Percentiles rank a stretch among this genome's conserved stretches.
phyloP scores from a whole-genome alignment of 768 basidiomycete species.

The Butyriboletus loyo region DNA sequence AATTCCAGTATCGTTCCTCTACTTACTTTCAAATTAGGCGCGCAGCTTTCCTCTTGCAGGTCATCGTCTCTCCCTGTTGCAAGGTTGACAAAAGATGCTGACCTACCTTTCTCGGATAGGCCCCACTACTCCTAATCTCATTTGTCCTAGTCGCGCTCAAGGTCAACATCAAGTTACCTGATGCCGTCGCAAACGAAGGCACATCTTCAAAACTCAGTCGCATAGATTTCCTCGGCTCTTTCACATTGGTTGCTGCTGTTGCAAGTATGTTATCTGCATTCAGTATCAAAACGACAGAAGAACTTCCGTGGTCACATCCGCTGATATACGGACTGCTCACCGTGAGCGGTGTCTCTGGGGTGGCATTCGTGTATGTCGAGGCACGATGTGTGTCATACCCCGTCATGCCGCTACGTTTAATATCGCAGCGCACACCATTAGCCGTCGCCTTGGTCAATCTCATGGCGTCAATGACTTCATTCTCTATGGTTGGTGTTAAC shows the following conservation, averaged over 20 bases:
- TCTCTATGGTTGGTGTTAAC: constrained; percentile 60
- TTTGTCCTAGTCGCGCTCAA: constrained; percentile 68
- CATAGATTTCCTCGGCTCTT: constrained; percentile 81
- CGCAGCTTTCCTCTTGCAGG: constrained; percentile 83
- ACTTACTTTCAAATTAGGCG: constrained; percentile 51
- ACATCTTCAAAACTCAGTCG: constrained; percentile 65
- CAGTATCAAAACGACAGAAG: constrained; percentile 75
- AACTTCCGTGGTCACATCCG: constrained; percentile 72
- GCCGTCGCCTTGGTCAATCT: constrained; percentile 81
- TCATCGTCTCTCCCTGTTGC: constrained; percentile 28
- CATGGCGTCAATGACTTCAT: constrained; percentile 71
- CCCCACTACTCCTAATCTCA: constrained; percentile 74
- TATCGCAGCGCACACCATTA: constrained; percentile 75
- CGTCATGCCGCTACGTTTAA: constrained; percentile 83
- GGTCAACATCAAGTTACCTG: constrained; percentile 75
- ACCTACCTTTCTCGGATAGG: constrained; percentile 39
- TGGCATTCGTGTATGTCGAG: constrained; percentile 76
- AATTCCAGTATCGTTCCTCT: not conserved
- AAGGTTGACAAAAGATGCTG: not conserved
- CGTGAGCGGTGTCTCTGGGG: constrained; percentile 50
- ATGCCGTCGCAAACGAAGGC: constrained; percentile 57
- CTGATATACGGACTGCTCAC: constrained; percentile 65
- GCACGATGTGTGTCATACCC: constrained; percentile 76
- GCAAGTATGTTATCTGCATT: constrained; percentile 74
- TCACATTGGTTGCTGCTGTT: constrained; percentile 71